These are phyloP conservation scores for Saxophila tyrrhenica DNA, from an alignment of 495 filamentous ascomycete genomes.

Conservation along the genomic window DNA sequence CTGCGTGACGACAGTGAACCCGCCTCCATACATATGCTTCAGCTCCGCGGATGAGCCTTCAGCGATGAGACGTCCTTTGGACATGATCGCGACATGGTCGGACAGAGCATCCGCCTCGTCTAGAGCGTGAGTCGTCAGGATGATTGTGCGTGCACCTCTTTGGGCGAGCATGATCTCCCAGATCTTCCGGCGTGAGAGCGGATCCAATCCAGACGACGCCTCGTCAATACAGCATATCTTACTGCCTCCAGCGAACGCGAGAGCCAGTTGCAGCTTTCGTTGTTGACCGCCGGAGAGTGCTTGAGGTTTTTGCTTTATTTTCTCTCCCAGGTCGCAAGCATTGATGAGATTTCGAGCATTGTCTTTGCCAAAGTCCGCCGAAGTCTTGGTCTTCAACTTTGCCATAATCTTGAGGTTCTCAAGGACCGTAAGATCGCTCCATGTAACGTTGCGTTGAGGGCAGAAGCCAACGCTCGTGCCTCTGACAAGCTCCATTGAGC, in stretches of 20 bases:
- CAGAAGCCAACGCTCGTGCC: conserved; percentile 69
- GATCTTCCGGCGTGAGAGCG: conserved; percentile 67
- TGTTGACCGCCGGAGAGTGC: conserved; percentile 82
- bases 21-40: conserved; percentile 33
- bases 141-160: conserved; percentile 62
- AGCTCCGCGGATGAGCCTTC: conserved; percentile 26
- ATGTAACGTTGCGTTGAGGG: conserved; percentile 68
- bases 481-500: conserved; percentile 59
- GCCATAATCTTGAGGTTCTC: conserved; percentile 76
- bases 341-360: conserved; percentile 40
- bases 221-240: conserved; percentile 81
- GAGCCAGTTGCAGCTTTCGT: conserved; percentile 79
- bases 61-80: conserved; percentile 26
- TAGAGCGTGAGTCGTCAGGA: conserved; percentile 60
- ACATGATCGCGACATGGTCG: conserved; percentile 30
- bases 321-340: conserved; percentile 60
- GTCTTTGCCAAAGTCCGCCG: conserved; percentile 30
- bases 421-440: conserved; percentile 68
- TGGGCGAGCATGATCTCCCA: conserved; percentile 82
- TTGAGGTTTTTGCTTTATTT: conserved; percentile 50
- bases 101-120: conserved; percentile 32
- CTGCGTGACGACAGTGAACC: conserved; percentile 55
- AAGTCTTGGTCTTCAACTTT: conserved; percentile 51
- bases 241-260: conserved; percentile 82
- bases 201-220: conserved; percentile 71